Percentiles rank a stretch among this genome's conserved stretches.
These are phyloP conservation scores for Peronosclerospora sorghi DNA, from an alignment of 352 stramenopile species.

Conservation along the genomic window DNA sequence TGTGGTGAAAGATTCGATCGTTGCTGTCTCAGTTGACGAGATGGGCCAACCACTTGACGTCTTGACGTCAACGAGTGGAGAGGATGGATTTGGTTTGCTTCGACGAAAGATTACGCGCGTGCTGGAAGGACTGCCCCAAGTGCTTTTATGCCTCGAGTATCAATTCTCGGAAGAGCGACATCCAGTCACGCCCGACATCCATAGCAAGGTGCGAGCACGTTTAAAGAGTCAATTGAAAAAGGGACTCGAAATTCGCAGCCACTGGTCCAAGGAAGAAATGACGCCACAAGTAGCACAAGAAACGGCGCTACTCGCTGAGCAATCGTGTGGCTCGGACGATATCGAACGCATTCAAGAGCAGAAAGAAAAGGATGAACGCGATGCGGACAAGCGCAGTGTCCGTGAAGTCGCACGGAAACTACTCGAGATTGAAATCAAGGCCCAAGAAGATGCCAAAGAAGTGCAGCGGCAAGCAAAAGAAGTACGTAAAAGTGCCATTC, in stretches of 20 bases:
- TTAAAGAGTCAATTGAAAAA: slow-evolving; percentile 52
- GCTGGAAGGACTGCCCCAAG: slow-evolving; percentile 56
- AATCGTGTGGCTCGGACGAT: slow-evolving; percentile 34
- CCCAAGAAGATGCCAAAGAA: slow-evolving; percentile 64
- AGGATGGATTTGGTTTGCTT: slow-evolving; percentile 76
- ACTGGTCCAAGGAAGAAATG: slow-evolving; percentile 32
- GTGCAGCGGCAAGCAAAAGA: slow-evolving; percentile 52
- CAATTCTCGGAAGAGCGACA: slow-evolving; percentile 82
- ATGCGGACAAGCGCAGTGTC: slow-evolving; percentile 60
- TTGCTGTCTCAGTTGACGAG: slow-evolving; percentile 11
- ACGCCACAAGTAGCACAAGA: slow-evolving; percentile 35
- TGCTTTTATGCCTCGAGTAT: slow-evolving; percentile 58
- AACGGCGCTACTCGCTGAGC: slow-evolving; percentile 26
- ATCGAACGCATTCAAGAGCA: slow-evolving; percentile 19
- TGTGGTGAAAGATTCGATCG: slow-evolving; percentile 17
- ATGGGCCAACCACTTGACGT: slow-evolving; percentile 21
- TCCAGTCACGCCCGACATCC: slow-evolving; percentile 40
- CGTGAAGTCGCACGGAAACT: slow-evolving; percentile 57
- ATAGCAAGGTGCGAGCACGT: slow-evolving; percentile 45
- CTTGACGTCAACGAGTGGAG: slow-evolving; percentile 37
- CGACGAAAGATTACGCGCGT: slow-evolving; percentile 60
- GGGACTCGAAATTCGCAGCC: slow-evolving; percentile 17
- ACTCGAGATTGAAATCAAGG: slow-evolving; percentile 69
- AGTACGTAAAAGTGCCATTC: slow-evolving; percentile 55
- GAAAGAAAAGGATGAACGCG: slow-evolving; percentile 42